Base-by-base conservation (phyloP, 1,284 basidiomycete species). In the Hymenochaete sp. region DNA sequence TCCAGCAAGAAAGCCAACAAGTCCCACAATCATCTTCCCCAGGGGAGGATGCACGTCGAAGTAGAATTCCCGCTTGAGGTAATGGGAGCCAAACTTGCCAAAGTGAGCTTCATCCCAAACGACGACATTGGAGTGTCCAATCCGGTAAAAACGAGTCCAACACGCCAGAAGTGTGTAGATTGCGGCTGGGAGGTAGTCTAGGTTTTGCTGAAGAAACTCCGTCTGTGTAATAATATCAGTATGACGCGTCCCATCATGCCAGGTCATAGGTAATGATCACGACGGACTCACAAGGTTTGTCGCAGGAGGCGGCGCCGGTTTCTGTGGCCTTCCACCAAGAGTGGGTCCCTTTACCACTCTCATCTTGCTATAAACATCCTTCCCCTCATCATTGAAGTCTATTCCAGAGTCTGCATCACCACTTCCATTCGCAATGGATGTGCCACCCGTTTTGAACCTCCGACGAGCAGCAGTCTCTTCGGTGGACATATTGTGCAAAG, bases 71-170 rank as follows among this genome's bases (percentile, higher is more conserved):
- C 91, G 86, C 62, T 93, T 92, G 61, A 98, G 72, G 65, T 98
- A 98, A 66, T 96, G 87, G 21, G 91, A 91, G 45, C 91, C 92
- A 64, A 96, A 96, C 66, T 96, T 96, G 56, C 93, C 92, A 65
- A 96, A 96, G 65, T 96, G 92, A n/a, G 92, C 92, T 70, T 98
- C 96, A 64, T 98, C 96, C 95, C 96, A 98, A 48, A 98, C 82
- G 63, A 98, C 95, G 53, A 77, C 64, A 57, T 85, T 77, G 43
- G 87, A 76, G 47, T 80, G 76, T n/a, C 95, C 95, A 49, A 98
- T 98, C 53, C 82, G 77, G 72, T 93, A 89, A 64, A 90, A 93
- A 29, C 95, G 84, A 6, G 95, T 98, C 74, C 88, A 86, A 68
- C 95, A 92, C 22, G 90, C 82, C 48, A 98, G 77, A 35, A 96